Base-by-base conservation (phyloP, 345 rosid genomes). In the Lepidium aucheri region DNA sequence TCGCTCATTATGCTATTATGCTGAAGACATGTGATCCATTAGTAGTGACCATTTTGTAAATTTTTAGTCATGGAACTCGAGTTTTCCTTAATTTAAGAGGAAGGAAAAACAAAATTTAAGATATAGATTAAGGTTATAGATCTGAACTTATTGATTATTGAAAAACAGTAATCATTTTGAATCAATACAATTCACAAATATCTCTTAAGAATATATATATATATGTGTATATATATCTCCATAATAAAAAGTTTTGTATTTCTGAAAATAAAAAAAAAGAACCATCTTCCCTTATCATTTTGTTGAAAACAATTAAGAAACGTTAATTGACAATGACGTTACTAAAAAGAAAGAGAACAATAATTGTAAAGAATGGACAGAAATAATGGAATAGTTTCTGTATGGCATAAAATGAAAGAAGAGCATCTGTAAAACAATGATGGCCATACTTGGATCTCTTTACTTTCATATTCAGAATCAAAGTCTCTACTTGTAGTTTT, bases 301-400 rank as follows among this genome's bases (percentile, higher is more conserved):
- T 16, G 32, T 10, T 12, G 10, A 9, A 32, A 52, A 6, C 17
- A 6, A 6, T 10, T 15, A 8, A 35, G 53, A 67, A 56, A 18
- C 8, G 16, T 34, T 5, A 22, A 45, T 22, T 67, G 64, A 56
- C 38, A 45, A 22, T 55, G 64, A 45, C 45, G 36, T 45, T 10
- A 35, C 0, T 26, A 4, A 26, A 26, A 4, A 22, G 7, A 68
- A 68, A 57, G 56, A 57, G 72, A 57, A 49, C 16, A 60, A 20
- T 41, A n/a, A 50, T 30, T 59, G 35, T 3, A 70, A 70, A 60
- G 61, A 38, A 58, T 69, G 74, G 74, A 62, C 68, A 46, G 4
- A 60, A 61, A 69, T 60, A 53, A 70, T 34, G 56, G 75, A 44
- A 62, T 36, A 8, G 7, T 42, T 60, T 43, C 52, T 36, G 61